Evolutionary conservation across 495 filamentous ascomycete species (phyloP).

Genomic region (Talaromyces stipitatus): DNA sequence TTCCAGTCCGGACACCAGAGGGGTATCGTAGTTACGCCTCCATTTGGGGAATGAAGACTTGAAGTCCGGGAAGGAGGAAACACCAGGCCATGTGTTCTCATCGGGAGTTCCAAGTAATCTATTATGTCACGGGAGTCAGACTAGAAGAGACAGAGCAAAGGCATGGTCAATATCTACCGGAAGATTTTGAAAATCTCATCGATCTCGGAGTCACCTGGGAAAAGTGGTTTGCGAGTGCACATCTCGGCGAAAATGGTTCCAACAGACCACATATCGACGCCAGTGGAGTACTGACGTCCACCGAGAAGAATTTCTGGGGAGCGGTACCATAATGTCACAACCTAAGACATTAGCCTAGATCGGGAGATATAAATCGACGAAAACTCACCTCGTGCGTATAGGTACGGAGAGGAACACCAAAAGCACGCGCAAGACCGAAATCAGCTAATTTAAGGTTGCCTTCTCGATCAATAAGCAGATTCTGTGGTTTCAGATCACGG

Average conservation of each 20-base stretch:
- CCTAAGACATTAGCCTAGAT: conserved; percentile 31
- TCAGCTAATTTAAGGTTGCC: conserved; percentile 96
- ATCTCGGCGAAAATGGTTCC: conserved; percentile 99
- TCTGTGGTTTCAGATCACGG: conserved; percentile 96
- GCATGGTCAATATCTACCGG: conserved; percentile 47
- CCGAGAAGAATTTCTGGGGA: conserved; percentile 96
- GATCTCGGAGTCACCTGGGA: conserved; percentile 97
- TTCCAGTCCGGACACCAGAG: conserved; percentile 59
- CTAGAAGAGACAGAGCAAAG: background rate
- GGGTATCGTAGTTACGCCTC: conserved; percentile 58
- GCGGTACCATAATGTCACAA: conserved; percentile 97
- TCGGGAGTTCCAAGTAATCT: conserved; percentile 88
- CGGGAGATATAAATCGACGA: background rate
- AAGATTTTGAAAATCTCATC: conserved; percentile 99
- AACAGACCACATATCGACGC: conserved; percentile 99
- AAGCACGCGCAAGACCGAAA: conserved; percentile 93
- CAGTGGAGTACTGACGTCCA: conserved; percentile 94
- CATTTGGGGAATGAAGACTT: conserved; percentile 96
- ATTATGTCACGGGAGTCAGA: conserved; percentile 8
- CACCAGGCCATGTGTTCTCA: conserved; percentile 87
- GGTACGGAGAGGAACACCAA: conserved; percentile 91
- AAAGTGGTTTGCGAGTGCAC: conserved; percentile 96
- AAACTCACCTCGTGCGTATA: conserved; percentile 83
- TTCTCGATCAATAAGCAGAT: conserved; percentile 87
- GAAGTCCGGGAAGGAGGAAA: conserved; percentile 96